Conservation (phyloP, 2,329 filamentous ascomycete species). For the Phoma sp. region DNA sequence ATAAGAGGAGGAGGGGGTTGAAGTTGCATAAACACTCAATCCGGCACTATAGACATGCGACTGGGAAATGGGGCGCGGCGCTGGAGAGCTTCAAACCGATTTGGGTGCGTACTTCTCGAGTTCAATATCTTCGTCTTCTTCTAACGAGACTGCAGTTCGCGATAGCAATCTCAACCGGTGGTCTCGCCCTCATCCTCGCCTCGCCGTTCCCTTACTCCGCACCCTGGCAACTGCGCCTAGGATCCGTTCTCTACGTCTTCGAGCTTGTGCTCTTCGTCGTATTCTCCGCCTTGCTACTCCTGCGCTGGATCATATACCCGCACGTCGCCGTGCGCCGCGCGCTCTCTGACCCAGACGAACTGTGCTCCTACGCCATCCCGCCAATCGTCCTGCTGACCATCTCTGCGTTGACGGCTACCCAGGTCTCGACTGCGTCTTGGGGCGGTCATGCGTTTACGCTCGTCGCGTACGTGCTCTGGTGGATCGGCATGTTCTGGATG, state of each 20-base stretch:
- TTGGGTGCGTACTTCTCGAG: neutral
- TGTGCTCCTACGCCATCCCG: constrained; percentile 12
- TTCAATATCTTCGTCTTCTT: neutral
- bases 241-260: constrained; percentile 8
- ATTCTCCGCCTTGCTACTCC: neutral
- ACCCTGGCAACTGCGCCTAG: constrained; percentile 11
- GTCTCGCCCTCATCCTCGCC: constrained; percentile 10
- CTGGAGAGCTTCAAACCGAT: constrained; percentile 13
- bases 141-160: constrained; percentile 1
- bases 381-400: constrained; percentile 12
- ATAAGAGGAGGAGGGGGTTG: constrained; percentile 9
- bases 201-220: constrained; percentile 10
- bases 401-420: constrained; percentile 6
- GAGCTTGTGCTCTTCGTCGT: neutral
- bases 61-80: constrained; percentile 10
- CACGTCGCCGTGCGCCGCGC: constrained; percentile 9
- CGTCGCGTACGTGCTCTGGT: constrained; percentile 11
- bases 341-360: constrained; percentile 9
- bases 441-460: constrained; percentile 12
- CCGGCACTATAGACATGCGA: constrained; percentile 11
- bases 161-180: constrained; percentile 9
- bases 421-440: constrained; percentile 5
- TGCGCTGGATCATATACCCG: constrained; percentile 10
- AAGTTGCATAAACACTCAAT: constrained; percentile 2
- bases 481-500: constrained; percentile 14